A percentile compares a stretch with the other conserved stretches of the same genome.
Evolutionary conservation across 2,329 filamentous ascomycete genomes (phyloP).

Genomic region (Aspergillus floridensis): DNA sequence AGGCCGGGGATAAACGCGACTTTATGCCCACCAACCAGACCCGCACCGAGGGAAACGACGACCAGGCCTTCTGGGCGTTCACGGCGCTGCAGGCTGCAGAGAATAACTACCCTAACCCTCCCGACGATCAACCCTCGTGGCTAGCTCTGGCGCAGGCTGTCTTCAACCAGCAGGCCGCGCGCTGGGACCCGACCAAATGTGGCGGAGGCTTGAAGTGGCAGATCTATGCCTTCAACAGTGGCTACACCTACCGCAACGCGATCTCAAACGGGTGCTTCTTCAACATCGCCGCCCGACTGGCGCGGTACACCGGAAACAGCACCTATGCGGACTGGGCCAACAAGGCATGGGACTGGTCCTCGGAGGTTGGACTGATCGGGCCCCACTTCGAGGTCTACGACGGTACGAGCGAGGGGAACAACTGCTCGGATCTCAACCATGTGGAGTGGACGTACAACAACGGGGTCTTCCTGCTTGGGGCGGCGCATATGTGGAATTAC

Average conservation of each 20-base stretch:
- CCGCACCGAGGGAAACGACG: constrained; percentile 45
- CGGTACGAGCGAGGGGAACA: constrained; percentile 48
- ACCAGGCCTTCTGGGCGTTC: constrained; percentile 74
- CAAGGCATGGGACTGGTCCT: constrained; percentile 58
- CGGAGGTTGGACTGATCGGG: constrained; percentile 47
- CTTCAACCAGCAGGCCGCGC: constrained; percentile 70
- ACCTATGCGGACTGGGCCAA: constrained; percentile 59
- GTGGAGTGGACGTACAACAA: constrained; percentile 56
- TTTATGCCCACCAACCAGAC: constrained; percentile 65
- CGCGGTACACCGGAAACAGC: constrained; percentile 15
- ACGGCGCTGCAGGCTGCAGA: constrained; percentile 73
- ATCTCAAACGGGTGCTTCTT: constrained; percentile 21
- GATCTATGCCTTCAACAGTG: constrained; percentile 16
- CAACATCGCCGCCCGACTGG: constrained; percentile 15
- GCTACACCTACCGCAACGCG: constrained; percentile 17
- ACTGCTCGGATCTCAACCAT: constrained; percentile 51
- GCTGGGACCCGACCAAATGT: constrained; percentile 67
- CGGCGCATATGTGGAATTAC: constrained; percentile 54
- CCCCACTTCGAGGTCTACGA: constrained; percentile 50
- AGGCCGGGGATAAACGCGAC: constrained; percentile 67
- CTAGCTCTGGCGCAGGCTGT: constrained; percentile 72
- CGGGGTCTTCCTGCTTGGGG: constrained; percentile 52
- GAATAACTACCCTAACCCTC: constrained; percentile 65
- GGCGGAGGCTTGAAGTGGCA: constrained; percentile 59
- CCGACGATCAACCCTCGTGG: constrained; percentile 66